Evolutionary conservation across 108 stramenopile species (phyloP), one percentile per base, ranked within the genome.

Genomic region (Fragilaria radians): DNA sequence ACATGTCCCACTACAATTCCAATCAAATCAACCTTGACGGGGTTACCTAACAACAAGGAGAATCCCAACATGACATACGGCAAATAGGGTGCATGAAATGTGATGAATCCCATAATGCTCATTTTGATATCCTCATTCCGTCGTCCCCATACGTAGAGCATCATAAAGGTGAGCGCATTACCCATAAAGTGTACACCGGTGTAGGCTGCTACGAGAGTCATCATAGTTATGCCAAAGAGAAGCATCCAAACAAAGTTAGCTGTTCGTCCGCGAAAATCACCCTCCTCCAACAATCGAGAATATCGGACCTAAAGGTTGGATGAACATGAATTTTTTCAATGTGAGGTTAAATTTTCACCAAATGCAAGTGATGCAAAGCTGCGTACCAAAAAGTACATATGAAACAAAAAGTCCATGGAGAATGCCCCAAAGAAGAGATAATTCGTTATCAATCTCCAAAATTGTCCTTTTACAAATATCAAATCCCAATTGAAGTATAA

Each of bases 391-490:
- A 99, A 97, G 78, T 97, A 99, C 96, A 97, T 95, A 68, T 99
- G 96, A 63, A 99, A 99, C 28, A 99, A 61, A 66, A 99, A 99
- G 69, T 97, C 96, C 22, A 98, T 63, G 31, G 87, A 83, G 54
- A 99, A 96, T 55, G 85, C 77, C 27, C 98, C 98, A 76, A 98
- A 98, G 90, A 95, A 99, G 19, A 97, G 62, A 67, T 97, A 99
- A 5, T 83, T 86, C 27, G 98, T 93, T 9, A 98, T 45, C 2
- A 99, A 67, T 47, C 98, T 67, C 97, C 97, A 99, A n/a, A 93
- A 55, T 73, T 99, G 95, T 32, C 96, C 95, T 58, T 92, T 66
- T 34, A 71, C 65, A 75, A 89, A 81, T 18, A 93, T 89, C 23
- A 93, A 61, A 61, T 88, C 79, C 74, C 76, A 95, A 72, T 94